phyloP scores from a whole-genome alignment of 2,329 filamentous ascomycete species.

The Cytospora leucostoma region DNA sequence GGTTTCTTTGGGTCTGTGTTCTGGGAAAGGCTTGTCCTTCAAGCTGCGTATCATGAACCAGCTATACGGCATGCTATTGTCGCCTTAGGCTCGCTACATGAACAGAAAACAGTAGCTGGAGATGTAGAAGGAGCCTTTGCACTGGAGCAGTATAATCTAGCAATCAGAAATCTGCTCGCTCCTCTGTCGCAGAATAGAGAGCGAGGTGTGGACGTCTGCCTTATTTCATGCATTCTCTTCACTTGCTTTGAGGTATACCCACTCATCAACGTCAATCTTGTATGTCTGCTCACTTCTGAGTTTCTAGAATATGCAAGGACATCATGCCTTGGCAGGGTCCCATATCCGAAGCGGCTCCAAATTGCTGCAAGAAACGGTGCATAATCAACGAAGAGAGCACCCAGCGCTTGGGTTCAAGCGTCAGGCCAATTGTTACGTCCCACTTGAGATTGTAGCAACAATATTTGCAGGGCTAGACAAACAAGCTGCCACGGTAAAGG shows the following conservation, averaged over 20 bases:
- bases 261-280: not conserved
- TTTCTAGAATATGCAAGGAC: constrained; percentile 2
- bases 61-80: constrained; percentile 1
- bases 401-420: not conserved
- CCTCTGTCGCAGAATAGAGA: not conserved
- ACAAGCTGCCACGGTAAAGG: constrained; percentile 1
- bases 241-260: constrained; percentile 4
- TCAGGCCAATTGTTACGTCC: not conserved
- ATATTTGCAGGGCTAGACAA: not conserved
- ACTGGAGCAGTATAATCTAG: not conserved
- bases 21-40: constrained; percentile 7
- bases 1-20: not conserved
- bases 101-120: not conserved
- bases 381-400: not conserved
- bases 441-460: not conserved
- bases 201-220: not conserved
- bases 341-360: constrained; percentile 4
- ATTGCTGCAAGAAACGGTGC: constrained; percentile 5
- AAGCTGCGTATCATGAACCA: not conserved
- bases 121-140: not conserved
- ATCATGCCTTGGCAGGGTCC: constrained; percentile 4
- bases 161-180: not conserved
- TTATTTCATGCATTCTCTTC: constrained; percentile 6
- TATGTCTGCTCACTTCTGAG: not conserved
- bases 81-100: constrained; percentile 4